Base-by-base conservation (phyloP, 352 stramenopile species). In the Pythium phragmitis region DNA sequence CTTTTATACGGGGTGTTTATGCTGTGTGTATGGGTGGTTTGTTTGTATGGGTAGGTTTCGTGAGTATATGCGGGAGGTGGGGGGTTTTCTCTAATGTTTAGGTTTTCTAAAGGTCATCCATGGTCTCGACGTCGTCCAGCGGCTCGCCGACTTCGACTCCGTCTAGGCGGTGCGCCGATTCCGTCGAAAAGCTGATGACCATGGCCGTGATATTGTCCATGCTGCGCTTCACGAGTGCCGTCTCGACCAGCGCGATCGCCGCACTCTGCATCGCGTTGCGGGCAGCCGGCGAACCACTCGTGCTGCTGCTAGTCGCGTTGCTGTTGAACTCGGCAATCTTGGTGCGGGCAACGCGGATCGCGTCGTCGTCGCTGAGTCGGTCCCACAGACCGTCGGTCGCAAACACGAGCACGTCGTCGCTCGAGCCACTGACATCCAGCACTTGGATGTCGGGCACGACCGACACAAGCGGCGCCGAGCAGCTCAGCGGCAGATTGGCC, bases 171-270 rank as follows among this genome's bases (percentile, higher is more conserved):
- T n/a, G 17, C 1, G 14, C 21, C 16, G 30, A 41, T 3, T 57
- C 47, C n/a, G 26, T 50, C 23, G 63, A 62, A 50, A 70, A 70
- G 50, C 57, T 42, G 30, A 91, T 77, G 49, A 94, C 79, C 73
- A 91, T 88, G 42, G 77, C 80, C 19, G 85, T 92, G 67, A 94
- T 88, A 67, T 94, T 94, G 72, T 94, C 85, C 76, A 88, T 90
- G 60, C 76, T 89, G 61, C 79, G 74, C 63, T 89, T 88, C 28
- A 73, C 54, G 33, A 94, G 62, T 19, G 85, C 85, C 26, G 75
- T 65, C 60, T 94, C 81, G 21, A 94, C 76, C 7, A 94, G 73
- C 43, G 80, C 80, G 28, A 79, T 77, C 1, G 85, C 85, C 7
- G 85, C 77, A 43, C 76, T 80, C 46, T 79, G 72, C 60, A 89